Conservation (phyloP, 2,329 filamentous ascomycete genomes). For the Decorospora gaudefroyi region DNA sequence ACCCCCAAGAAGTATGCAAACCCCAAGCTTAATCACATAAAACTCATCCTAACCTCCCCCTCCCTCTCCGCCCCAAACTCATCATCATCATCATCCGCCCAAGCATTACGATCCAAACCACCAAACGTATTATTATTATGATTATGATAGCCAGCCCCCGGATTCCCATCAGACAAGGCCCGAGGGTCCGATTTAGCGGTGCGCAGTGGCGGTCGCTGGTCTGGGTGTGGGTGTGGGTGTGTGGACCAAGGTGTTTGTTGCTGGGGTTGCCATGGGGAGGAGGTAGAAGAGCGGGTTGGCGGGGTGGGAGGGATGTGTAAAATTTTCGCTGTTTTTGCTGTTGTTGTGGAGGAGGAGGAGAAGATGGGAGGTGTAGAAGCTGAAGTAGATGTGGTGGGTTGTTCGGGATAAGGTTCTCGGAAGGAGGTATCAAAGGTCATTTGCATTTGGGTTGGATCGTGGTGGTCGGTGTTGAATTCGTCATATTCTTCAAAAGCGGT, state of each 20-base stretch:
- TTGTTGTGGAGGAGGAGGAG: too few relatives aligned
- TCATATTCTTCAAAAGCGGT: conserved; percentile 43
- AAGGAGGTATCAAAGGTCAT: conserved; percentile 53
- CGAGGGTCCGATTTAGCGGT: conserved; percentile 36
- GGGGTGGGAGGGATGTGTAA: too few relatives aligned
- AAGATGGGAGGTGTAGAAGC: conserved; percentile 20
- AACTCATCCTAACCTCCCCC: conserved; percentile 56
- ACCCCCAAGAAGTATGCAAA: too few relatives aligned
- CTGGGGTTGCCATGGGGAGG: too few relatives aligned
- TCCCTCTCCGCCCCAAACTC: conserved; percentile 55
- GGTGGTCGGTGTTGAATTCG: conserved; percentile 40
- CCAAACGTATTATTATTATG: too few relatives aligned
- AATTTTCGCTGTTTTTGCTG: too few relatives aligned
- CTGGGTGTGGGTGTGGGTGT: too few relatives aligned
- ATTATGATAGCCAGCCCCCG: too few relatives aligned
- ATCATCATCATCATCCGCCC: conserved; percentile 54
- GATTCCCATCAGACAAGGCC: not conserved
- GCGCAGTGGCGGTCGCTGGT: conserved; percentile 37
- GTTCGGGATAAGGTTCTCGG: conserved; percentile 23
- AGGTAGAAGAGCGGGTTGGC: not conserved
- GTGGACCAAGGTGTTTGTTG: too few relatives aligned
- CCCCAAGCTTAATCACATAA: conserved; percentile 37
- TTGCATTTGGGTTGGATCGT: conserved; percentile 38
- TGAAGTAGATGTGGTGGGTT: conserved; percentile 14
- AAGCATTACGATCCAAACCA: conserved; percentile 51